Base-by-base conservation (phyloP, 441 rosid genomes). In the Mallotus japonicus region DNA sequence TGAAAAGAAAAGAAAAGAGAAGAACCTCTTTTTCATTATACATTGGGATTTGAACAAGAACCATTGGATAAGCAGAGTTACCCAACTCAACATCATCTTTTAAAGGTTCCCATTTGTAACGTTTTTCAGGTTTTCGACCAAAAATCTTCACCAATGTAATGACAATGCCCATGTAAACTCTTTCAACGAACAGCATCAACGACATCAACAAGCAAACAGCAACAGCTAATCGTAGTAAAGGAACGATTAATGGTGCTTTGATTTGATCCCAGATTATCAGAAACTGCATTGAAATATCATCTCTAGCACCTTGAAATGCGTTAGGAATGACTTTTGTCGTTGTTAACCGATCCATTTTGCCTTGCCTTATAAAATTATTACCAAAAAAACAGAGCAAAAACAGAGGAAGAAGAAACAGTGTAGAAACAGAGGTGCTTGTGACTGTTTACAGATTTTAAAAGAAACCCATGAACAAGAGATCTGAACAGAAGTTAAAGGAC, bases 41-140 rank as follows among this genome's bases (percentile, higher is more conserved):
- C 98, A 94, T 94, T 9, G 98, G 98, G 86, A 94, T 89, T 85
- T 94, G 98, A 70, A 94, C 85, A 47, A 93, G 86, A 79, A 93
- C 92, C 93, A 87, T 81, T 0, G 98, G 98, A 80, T 94, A 90
- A 55, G 76, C 80, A 32, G 88, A 88, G 86, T 88, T 91, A 4
- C 97, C 98, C 71, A 85, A 71, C 77, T 94, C 98, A 9, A 90
- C 75, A 62, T 92, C 97, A 22, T 94, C 97, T 77, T 87, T 94
- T 32, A 89, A 76, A 28, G 93, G 86, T 69, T 94, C 90, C 88
- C 89, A 92, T 79, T 86, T 86, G 80, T 86, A 94, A 37, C 91
- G 83, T 74, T 79, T 89, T 69, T 92, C 97, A 20, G 97, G 97
- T 71, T 85, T 90, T 34, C 91, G 78, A 68, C 98, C 91, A 65